These are phyloP conservation scores for Coffea eugenioides DNA, from an alignment of 257 asterid species.

Conservation along the genomic window DNA sequence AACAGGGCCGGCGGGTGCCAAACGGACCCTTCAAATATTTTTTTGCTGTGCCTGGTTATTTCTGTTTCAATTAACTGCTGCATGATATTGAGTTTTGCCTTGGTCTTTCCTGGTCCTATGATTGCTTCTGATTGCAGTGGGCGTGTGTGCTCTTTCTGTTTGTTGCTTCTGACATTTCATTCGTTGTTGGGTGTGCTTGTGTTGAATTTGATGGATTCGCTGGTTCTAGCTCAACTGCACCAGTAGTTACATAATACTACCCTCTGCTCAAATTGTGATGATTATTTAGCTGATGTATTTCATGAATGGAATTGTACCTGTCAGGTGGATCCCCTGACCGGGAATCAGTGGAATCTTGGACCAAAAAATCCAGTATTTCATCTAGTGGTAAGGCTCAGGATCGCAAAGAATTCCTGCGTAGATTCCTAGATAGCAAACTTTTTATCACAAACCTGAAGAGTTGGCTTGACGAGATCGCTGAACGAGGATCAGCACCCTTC, in stretches of 20 bases:
- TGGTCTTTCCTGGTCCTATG: not conserved
- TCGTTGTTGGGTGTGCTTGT: not conserved
- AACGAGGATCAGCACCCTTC: constrained; percentile 34
- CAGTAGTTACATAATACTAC: not conserved
- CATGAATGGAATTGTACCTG: constrained; percentile 1
- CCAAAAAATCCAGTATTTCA: constrained; percentile 70
- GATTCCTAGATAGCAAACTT: constrained; percentile 65
- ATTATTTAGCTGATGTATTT: not conserved
- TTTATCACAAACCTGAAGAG: constrained; percentile 47
- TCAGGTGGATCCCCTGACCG: constrained; percentile 72
- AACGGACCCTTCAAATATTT: not conserved
- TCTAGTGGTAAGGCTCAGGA: constrained; percentile 67
- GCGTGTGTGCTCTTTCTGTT: not conserved
- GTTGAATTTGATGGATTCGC: not conserved
- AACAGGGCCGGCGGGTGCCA: not conserved
- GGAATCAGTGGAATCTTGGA: constrained; percentile 71
- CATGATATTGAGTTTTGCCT: not conserved
- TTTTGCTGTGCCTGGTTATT: not conserved
- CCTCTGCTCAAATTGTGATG: not conserved
- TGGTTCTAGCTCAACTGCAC: not conserved
- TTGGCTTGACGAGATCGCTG: constrained; percentile 62
- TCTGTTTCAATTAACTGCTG: not conserved
- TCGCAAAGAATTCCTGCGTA: constrained; percentile 74
- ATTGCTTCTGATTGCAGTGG: not conserved
- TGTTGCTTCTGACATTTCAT: not conserved